Evolutionary conservation across 345 rosid species (phyloP).

Genomic region (Arabidopsis thaliana): DNA sequence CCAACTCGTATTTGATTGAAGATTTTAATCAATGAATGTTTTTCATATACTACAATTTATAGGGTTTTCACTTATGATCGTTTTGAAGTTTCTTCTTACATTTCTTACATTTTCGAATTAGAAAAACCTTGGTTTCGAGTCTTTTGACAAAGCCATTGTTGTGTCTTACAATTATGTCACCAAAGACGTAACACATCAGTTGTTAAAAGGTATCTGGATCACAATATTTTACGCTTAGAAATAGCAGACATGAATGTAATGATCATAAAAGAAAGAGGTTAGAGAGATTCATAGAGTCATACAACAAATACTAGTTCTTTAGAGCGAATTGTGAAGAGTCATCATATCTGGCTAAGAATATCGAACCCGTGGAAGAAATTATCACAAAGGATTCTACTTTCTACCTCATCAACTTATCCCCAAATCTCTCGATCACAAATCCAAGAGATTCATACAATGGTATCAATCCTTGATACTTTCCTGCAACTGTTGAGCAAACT

Average conservation of each 20-base stretch:
- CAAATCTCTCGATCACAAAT: conserved; percentile 12
- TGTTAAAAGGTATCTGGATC: not conserved
- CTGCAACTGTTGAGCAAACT: conserved; percentile 14
- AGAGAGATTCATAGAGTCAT: conserved; percentile 25
- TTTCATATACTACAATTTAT: too few relatives aligned
- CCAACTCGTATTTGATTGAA: too few relatives aligned
- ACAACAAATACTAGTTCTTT: conserved; percentile 19
- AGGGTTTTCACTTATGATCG: too few relatives aligned
- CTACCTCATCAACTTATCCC: conserved; percentile 29
- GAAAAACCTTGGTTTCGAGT: too few relatives aligned
- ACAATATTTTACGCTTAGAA: not conserved
- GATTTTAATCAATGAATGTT: too few relatives aligned
- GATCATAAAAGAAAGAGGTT: conserved; percentile 26
- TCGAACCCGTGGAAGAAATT: conserved; percentile 33
- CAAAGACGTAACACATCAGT: too few relatives aligned
- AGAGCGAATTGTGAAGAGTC: conserved; percentile 19
- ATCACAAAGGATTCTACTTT: conserved; percentile 35
- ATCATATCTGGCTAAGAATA: conserved; percentile 28
- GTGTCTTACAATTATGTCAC: too few relatives aligned
- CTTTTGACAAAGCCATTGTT: too few relatives aligned
- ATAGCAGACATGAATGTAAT: not conserved
- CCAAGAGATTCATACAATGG: not conserved
- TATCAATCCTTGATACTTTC: conserved; percentile 15
- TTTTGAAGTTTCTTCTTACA: too few relatives aligned
- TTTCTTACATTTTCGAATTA: not conserved